phyloP scores from a whole-genome alignment of 306 rosid species.

The Prunus mira region DNA sequence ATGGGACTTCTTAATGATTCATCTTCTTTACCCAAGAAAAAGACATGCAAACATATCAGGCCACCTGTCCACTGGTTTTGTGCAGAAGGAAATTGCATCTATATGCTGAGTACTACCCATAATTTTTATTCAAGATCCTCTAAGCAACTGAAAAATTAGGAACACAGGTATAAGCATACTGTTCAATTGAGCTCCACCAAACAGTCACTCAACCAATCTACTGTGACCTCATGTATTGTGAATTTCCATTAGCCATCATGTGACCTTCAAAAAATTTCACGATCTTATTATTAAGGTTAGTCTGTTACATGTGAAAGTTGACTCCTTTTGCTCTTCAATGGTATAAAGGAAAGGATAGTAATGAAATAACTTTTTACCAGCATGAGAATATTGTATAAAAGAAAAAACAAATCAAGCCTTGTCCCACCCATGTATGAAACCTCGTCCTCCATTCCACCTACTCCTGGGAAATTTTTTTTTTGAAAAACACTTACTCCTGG shows the following conservation, averaged over 20 bases:
- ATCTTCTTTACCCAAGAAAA: background rate
- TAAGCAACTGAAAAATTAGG: background rate
- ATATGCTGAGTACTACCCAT: background rate
- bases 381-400: background rate
- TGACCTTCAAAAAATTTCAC: background rate
- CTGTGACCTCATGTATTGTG: background rate
- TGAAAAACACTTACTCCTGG: background rate
- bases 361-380: background rate
- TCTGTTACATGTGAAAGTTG: background rate
- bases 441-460: background rate
- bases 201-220: background rate
- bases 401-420: background rate
- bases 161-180: background rate
- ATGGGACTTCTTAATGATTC: background rate
- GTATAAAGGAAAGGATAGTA: background rate
- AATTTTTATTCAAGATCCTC: background rate
- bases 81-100: background rate
- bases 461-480: background rate
- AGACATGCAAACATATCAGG: background rate
- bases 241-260: background rate
- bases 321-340: background rate
- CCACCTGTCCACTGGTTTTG: background rate
- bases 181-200: background rate
- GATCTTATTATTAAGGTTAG: background rate
- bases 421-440: background rate